Base-by-base conservation (phyloP, 352 stramenopile genomes). In the Phytophthora colocasiae region DNA sequence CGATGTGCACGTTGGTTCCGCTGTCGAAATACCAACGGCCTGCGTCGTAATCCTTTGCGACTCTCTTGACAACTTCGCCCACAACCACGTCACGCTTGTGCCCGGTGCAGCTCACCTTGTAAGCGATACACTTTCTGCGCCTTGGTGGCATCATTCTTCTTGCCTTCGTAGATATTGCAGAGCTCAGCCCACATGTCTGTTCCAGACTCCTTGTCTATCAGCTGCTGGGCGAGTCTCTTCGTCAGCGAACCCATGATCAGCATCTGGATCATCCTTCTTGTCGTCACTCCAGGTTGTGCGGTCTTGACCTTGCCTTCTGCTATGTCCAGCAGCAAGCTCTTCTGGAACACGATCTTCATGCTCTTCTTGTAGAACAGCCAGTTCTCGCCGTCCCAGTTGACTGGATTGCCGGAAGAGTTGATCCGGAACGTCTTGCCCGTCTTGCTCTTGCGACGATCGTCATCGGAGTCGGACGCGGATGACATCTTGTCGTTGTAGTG, bases 21-120 rank as follows among this genome's bases (percentile, higher is more conserved):
- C 24, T 70, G 19, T 65, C 47, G 24, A 71, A 71, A n/a, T 57
- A 71, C 63, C 54, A 62, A 26, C 15, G 11, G 22, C 41, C 31
- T 32, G 36, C 43, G 15, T 58, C 45, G 31, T 50, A 61, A 1
- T 52, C 7, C 17, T 58, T 53, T 15, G 19, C 12, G 2, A 55
- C 24, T 5, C 19, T 8, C 24, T 59, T 63, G 4, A 55, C 47
- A 3, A 53, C 46, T 41, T 40, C 15, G 4, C 29, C 15, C 15
- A 53, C 31, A 26, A 53, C 46, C 26, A 53, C 46, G 27, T 59
- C 19, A 31, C 24, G 45, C 40, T 58, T 64, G 32, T 43, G 51
- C 50, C 29, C 31, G 12, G 47, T 54, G 46, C 10, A 41, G 29
- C 11, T 59, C 34, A 12, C 38, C 14, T 40, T 59, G 51, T 29